Base-by-base conservation (phyloP, 257 asterid genomes). In the Nicotiana tomentosiformis region DNA sequence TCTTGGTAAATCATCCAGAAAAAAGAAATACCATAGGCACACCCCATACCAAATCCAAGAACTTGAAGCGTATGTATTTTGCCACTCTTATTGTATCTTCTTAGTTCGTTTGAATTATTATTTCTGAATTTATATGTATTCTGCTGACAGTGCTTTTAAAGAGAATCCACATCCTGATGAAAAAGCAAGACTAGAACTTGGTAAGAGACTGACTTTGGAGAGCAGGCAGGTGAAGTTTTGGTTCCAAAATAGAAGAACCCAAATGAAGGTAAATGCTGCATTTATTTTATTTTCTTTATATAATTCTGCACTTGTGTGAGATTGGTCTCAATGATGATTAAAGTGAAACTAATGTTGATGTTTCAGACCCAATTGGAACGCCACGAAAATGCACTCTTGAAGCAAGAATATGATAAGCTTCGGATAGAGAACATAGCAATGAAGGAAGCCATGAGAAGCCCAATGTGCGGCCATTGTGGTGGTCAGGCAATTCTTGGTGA, bases 231-330 rank as follows among this genome's bases (percentile, higher is more conserved):
- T 95, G 9, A 94, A 95, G 70, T 95, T 94, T 77, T 95, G 98
- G 99, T 95, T 94, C 85, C 99, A 95, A 86, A 95, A 95, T 37
- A 83, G 95, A 76, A 87, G 99, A 88, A 95, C 99, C 8, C 99
- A 95, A 79, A 89, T 93, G 96, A 95, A 95, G 97, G 99, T 92
- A 89, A 77, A 30, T 18, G 83, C 12, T 26, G 18, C 56, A 49
- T 66, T 65, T 0, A 4, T 17, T n/a, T 66, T 49, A 17, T 26
- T 32, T 51, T 66, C 12, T 18, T 60, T 1, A 17, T n/a, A 12
- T 79, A 18, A 51, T 83, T 49, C 18, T 65, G 35, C 26, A 23
- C 9, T 55, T 8, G 58, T 9, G 74, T 68, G 55, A 29, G 35
- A 43, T 35, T 83, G 57, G 39, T 43, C 65, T 81, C 4, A 1